These are phyloP conservation scores for Westerdykella ornata DNA, from an alignment of 2,329 filamentous ascomycete species.

Conservation along the genomic window DNA sequence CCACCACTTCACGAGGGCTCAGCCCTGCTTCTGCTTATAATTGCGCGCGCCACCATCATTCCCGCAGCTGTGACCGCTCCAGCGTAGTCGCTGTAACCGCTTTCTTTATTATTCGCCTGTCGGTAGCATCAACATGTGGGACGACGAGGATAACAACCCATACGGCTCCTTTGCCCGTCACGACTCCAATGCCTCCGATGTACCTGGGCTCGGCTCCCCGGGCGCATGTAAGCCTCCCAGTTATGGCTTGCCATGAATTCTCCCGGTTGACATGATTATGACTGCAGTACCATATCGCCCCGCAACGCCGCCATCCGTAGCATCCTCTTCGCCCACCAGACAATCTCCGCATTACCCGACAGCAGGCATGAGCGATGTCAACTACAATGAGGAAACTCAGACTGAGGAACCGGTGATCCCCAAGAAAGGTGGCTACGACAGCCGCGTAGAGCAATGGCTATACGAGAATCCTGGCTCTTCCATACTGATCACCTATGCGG, in stretches of 20 bases:
- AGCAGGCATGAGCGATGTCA: constrained; percentile 54
- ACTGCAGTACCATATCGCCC: constrained; percentile 45
- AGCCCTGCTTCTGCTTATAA: no score
- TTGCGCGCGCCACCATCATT: no score
- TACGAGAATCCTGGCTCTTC: constrained; percentile 88
- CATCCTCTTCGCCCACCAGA: constrained; percentile 62
- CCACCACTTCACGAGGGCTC: no score
- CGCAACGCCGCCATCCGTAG: constrained; percentile 57
- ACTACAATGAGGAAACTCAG: constrained; percentile 48
- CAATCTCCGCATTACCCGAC: constrained; percentile 53
- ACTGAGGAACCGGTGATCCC: constrained; percentile 47
- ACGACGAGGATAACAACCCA: constrained; percentile 98
- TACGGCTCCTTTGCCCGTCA: constrained; percentile 90
- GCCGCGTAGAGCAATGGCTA: constrained; percentile 92
- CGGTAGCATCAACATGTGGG: constrained; percentile 64
- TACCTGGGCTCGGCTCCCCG: constrained; percentile 36
- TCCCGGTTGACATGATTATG: constrained; percentile 7
- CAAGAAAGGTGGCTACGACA: constrained; percentile 85
- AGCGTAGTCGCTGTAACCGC: no score
- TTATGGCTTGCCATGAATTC: background rate
- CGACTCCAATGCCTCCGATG: constrained; percentile 67
- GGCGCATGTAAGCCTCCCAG: constrained; percentile 29
- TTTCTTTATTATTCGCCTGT: background rate
- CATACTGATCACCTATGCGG: constrained; percentile 88
- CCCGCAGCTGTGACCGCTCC: no score